Conservation (phyloP, 2,329 filamentous ascomycete genomes). For the Myrmaecium sp. region DNA sequence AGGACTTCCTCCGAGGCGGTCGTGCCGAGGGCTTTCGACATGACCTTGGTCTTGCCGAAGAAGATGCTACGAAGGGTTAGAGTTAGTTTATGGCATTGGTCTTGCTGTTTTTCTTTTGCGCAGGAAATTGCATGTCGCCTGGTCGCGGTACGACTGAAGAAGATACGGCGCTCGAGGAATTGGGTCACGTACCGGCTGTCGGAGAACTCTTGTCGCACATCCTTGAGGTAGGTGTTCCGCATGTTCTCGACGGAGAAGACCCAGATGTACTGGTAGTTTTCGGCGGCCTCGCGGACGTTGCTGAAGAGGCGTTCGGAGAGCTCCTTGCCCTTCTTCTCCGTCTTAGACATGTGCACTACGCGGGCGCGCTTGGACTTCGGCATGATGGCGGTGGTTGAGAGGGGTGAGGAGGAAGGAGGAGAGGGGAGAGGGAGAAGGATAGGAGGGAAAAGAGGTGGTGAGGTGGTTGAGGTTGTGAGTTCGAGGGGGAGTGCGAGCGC, state of each 20-base stretch:
- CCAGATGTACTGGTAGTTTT: slow-evolving; percentile 79
- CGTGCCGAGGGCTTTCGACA: slow-evolving; percentile 82
- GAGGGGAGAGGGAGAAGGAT: background rate
- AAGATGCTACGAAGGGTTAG: slow-evolving; percentile 49
- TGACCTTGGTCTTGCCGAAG: slow-evolving; percentile 99
- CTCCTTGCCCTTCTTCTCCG: slow-evolving; percentile 88
- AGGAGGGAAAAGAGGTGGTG: slow-evolving; percentile 1
- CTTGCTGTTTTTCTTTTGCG: slow-evolving; percentile 1
- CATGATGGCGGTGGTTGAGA: slow-evolving; percentile 39
- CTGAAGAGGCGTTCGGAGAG: slow-evolving; percentile 71
- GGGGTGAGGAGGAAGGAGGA: background rate
- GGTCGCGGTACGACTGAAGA: no score
- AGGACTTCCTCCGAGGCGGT: slow-evolving; percentile 64
- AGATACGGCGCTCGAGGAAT: slow-evolving; percentile 1
- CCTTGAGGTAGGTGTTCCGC: slow-evolving; percentile 92
- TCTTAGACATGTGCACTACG: slow-evolving; percentile 78
- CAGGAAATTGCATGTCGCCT: no score
- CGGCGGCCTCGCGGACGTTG: slow-evolving; percentile 70
- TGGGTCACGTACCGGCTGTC: slow-evolving; percentile 54
- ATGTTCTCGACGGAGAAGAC: slow-evolving; percentile 93
- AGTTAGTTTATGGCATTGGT: slow-evolving; percentile 1
- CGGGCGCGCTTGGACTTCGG: slow-evolving; percentile 90
- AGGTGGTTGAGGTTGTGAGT: no score
- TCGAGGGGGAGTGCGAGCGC: no score
- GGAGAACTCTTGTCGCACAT: slow-evolving; percentile 66